phyloP scores from a whole-genome alignment of 116 monocot species.

The Dioscorea cayenensis region DNA sequence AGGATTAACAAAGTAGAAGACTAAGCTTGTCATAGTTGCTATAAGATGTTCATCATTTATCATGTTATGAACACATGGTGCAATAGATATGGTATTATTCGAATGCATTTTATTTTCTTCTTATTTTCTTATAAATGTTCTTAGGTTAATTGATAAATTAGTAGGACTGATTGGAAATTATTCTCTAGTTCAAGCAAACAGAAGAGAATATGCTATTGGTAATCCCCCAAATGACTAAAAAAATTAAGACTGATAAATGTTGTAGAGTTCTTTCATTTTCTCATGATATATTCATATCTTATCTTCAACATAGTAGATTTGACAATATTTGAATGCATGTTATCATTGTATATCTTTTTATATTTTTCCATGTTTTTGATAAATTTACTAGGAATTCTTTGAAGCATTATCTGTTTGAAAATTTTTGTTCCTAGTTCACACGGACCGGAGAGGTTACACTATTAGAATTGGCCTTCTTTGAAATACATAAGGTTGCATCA shows the following conservation, averaged over 20 bases:
- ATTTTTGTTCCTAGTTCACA: conserved; percentile 38
- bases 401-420: not conserved
- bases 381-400: too few species aligned
- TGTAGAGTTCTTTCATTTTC: too few species aligned
- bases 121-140: not conserved
- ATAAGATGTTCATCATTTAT: not conserved
- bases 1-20: too few species aligned
- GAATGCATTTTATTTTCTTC: not conserved
- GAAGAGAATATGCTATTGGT: conserved; percentile 39
- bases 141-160: not conserved
- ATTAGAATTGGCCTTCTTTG: conserved; percentile 26
- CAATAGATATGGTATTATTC: not conserved
- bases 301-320: too few species aligned
- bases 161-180: not conserved
- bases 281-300: too few species aligned
- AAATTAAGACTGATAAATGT: too few species aligned
- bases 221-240: too few species aligned
- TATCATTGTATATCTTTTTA: too few species aligned
- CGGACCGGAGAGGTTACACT: conserved; percentile 48
- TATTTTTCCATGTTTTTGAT: too few species aligned
- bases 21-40: not conserved
- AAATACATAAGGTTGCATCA: conserved; percentile 27
- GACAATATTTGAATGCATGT: too few species aligned
- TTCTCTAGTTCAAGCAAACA: conserved; percentile 47
- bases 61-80: not conserved